Evolutionary conservation across 192 early-diverging fungal genomes (phyloP).

Genomic region (Gamsiella multidivaricata): DNA sequence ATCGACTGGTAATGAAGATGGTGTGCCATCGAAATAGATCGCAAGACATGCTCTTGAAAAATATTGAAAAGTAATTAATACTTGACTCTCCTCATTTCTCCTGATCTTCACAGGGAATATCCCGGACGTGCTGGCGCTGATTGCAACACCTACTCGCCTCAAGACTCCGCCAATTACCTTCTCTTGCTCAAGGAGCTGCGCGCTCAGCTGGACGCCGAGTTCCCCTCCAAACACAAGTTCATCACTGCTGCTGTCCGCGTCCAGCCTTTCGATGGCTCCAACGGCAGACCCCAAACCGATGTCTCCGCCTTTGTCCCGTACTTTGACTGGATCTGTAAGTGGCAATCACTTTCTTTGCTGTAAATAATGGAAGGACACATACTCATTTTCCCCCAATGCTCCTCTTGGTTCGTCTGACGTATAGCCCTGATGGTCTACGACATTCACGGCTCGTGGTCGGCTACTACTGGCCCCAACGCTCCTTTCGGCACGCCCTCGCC

Average conservation of each 20-base stretch:
- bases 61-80: too few species aligned
- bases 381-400: too few species aligned
- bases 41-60: too few species aligned
- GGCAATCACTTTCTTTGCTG: constrained; percentile 59
- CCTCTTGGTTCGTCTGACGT: too few species aligned
- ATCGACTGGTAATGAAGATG: constrained; percentile 54
- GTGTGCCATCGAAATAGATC: too few species aligned
- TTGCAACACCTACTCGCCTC: constrained; percentile 64
- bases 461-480: constrained; percentile 56
- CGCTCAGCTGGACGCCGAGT: constrained; percentile 51
- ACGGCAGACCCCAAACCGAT: constrained; percentile 58
- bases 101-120: constrained; percentile 59
- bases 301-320: constrained; percentile 64
- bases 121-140: constrained; percentile 68
- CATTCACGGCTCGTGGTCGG: constrained; percentile 43
- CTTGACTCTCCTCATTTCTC: too few species aligned
- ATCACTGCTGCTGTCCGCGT: constrained; percentile 73
- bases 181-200: constrained; percentile 70
- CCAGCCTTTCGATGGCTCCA: constrained; percentile 64
- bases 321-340: constrained; percentile 73
- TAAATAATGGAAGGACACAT: too few species aligned
- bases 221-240: constrained; percentile 58
- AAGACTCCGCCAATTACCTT: constrained; percentile 71
- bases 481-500: constrained; percentile 47
- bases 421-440: constrained; percentile 52